Evolutionary conservation across 2,329 filamentous ascomycete genomes (phyloP), one percentile per base, ranked within the genome.

Genomic region (Calycina marina): DNA sequence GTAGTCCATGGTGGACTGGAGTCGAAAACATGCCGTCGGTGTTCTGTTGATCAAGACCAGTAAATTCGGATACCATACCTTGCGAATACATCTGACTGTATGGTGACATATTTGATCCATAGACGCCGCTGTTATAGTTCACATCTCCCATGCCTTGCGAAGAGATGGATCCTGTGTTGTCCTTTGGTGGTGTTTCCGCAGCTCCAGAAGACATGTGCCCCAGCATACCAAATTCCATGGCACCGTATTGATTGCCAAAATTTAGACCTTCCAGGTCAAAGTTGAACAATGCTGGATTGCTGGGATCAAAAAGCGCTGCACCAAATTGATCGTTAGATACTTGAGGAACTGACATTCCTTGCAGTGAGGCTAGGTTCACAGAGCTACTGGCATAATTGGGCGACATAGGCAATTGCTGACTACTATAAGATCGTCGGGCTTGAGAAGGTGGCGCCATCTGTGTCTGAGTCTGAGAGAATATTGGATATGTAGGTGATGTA

Each of bases 241-340:
- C 88, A 38, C 86, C 88, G 51, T 96, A 98, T 42, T 93, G 84
- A 52, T 90, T 96, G 35, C 85, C 86, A 55, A 96, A 98, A 53
- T 90, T 90, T 53, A 94, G 69, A 37, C 84, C 85, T 34, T 92
- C 85, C 8, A 94, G 72, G 53, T 96, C 86, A 55, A 96, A 93
- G 53, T 94, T 94, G 67, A 92, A 94, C 34, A 93, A 60, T 1
- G 85, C 81, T 3, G 86, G 84, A 52, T 96, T 90, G 51, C 82
- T 90, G 0, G 84, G 83, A 46, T 94, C 86, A 49, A 94, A 93
- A 17, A 92, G 65, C 34, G 69, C 55, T 2, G 57, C 60, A 24
- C 64, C 64, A 45, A 74, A 72, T 10, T 70, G 58, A 38, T 67
- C 68, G 11, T 58, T 56, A 44, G 60, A 62, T 45, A 51, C 63